phyloP scores from a whole-genome alignment of 2,329 filamentous ascomycete genomes.

The Hypoxylon sp. region DNA sequence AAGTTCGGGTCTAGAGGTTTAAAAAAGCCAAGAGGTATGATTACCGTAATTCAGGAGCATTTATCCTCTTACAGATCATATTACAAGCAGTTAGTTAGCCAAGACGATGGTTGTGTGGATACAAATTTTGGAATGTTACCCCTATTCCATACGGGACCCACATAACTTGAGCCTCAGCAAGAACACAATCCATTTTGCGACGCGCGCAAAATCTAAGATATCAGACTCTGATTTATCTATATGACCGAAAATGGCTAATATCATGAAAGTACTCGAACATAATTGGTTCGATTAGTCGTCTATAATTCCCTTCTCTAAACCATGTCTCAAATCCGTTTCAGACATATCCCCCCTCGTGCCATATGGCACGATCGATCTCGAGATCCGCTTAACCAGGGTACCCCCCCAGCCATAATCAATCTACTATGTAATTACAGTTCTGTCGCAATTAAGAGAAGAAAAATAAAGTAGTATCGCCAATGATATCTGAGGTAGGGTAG shows the following conservation, averaged over 20 bases:
- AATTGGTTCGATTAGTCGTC: slow-evolving; percentile 14
- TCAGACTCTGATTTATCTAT: not conserved
- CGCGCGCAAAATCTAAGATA: not conserved
- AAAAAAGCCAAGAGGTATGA: not conserved
- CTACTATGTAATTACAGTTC: too few species aligned
- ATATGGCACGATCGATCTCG: slow-evolving; percentile 36
- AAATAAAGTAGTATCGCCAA: not conserved
- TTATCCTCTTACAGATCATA: not conserved
- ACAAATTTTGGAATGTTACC: not conserved
- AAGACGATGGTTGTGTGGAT: not conserved
- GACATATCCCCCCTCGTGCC: slow-evolving; percentile 26
- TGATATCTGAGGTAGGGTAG: slow-evolving; percentile 10
- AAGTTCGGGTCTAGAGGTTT: not conserved
- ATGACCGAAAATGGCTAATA: not conserved
- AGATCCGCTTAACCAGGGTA: slow-evolving; percentile 14
- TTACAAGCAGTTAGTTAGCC: not conserved
- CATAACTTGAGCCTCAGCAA: slow-evolving; percentile 25
- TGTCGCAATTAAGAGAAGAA: not conserved
- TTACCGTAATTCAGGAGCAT: not conserved
- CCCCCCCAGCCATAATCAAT: not conserved
- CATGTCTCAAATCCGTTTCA: slow-evolving; percentile 43
- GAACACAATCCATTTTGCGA: not conserved
- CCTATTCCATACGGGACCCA: slow-evolving; percentile 4
- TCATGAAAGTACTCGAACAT: not conserved
- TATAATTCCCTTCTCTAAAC: slow-evolving; percentile 17